These are phyloP conservation scores for Elsinoe fawcettii DNA, from an alignment of 2,329 filamentous ascomycete genomes.

Conservation along the genomic window DNA sequence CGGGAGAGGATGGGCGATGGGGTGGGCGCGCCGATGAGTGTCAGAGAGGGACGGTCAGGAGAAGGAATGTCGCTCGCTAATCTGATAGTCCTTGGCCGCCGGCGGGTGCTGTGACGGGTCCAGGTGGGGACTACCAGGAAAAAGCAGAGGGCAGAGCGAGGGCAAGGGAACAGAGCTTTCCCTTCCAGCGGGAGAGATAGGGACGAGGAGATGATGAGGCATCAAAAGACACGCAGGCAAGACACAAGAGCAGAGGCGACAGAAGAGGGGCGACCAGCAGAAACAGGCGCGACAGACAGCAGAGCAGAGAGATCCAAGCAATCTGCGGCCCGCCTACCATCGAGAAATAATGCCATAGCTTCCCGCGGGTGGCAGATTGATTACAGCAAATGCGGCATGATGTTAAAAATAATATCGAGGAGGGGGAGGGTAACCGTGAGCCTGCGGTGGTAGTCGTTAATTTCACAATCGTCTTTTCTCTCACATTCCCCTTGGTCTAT, in stretches of 20 bases:
- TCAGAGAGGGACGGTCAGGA: background rate
- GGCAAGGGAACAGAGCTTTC: background rate
- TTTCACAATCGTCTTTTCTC: background rate
- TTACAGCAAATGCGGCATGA: slow-evolving; percentile 2
- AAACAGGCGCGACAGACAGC: background rate
- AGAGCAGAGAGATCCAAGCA: background rate
- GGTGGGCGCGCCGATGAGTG: background rate
- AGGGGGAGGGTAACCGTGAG: background rate
- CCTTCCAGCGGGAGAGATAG: slow-evolving; percentile 1
- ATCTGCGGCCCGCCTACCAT: background rate
- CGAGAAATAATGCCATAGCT: slow-evolving; percentile 5
- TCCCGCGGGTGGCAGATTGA: slow-evolving; percentile 11
- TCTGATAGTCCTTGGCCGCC: background rate
- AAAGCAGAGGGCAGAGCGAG: background rate
- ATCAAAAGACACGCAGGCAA: background rate
- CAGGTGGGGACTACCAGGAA: slow-evolving; percentile 2
- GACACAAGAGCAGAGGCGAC: background rate
- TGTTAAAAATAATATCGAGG: slow-evolving; percentile 12
- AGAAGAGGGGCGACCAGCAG: background rate
- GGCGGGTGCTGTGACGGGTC: background rate
- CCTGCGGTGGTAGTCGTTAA: background rate
- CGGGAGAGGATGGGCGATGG: background rate
- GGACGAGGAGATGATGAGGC: background rate
- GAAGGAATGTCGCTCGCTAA: slow-evolving; percentile 8
- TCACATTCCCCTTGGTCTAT: background rate